phyloP scores from a whole-genome alignment of 2,329 filamentous ascomycete species.

The Claviceps digitariae region DNA sequence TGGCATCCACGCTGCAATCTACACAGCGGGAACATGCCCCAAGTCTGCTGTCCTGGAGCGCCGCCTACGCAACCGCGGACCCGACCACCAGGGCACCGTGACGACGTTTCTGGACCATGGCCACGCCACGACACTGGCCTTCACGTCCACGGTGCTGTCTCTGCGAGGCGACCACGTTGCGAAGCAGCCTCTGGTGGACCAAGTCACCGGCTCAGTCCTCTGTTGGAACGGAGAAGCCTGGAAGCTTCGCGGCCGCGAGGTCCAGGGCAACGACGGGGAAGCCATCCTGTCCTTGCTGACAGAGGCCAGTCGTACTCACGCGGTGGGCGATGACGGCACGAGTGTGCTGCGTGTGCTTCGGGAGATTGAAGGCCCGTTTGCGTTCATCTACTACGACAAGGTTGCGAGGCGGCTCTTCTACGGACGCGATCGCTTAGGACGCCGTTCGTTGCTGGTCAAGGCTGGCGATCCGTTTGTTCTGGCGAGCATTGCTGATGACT shows the following conservation, averaged over 20 bases:
- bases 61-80: conserved; percentile 42
- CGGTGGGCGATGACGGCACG: conserved; percentile 9
- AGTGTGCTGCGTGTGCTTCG: conserved; percentile 39
- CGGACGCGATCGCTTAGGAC: conserved; percentile 74
- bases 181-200: conserved; percentile 57
- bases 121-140: conserved; percentile 35
- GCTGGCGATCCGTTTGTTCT: conserved; percentile 40
- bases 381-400: conserved; percentile 72
- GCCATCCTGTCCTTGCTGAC: conserved; percentile 49
- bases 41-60: conserved; percentile 24
- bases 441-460: conserved; percentile 63
- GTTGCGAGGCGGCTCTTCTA: conserved; percentile 53
- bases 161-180: conserved; percentile 64
- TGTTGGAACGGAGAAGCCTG: conserved; percentile 99
- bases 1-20: conserved; percentile 43
- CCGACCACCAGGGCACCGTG: conserved; percentile 40
- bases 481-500: conserved; percentile 53
- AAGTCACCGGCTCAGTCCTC: conserved; percentile 46
- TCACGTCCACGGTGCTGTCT: conserved; percentile 78
- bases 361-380: conserved; percentile 68
- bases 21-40: conserved; percentile 15
- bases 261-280: conserved; percentile 70
- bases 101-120: conserved; percentile 16
- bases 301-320: conserved; percentile 20
- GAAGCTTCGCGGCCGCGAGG: conserved; percentile 45